Evolutionary conservation across 495 filamentous ascomycete species (phyloP).

Genomic region (Hypoxylon lienhwacheense): DNA sequence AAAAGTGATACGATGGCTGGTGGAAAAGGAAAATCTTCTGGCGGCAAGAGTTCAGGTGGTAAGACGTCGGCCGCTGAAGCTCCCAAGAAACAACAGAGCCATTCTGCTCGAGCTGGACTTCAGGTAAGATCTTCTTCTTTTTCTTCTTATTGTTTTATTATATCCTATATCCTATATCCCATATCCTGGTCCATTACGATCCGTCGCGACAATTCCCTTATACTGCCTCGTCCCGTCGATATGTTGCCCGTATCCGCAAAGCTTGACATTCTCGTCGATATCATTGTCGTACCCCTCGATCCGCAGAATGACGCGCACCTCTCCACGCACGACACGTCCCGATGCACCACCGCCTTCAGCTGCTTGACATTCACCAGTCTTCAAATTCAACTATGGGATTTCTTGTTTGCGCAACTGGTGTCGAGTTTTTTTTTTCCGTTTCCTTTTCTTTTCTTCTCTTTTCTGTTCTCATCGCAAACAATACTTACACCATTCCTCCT

Average conservation of each 20-base stretch:
- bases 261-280: slow-evolving; percentile 20
- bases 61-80: slow-evolving; percentile 76
- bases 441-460: neutral
- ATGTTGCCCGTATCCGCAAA: slow-evolving; percentile 5
- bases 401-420: neutral
- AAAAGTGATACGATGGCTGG: slow-evolving; percentile 73
- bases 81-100: slow-evolving; percentile 92
- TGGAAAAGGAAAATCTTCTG: slow-evolving; percentile 92
- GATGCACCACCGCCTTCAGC: neutral
- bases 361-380: neutral
- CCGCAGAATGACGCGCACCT: slow-evolving; percentile 24
- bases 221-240: slow-evolving; percentile 2
- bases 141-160: neutral
- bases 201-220: slow-evolving; percentile 23
- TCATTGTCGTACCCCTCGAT: slow-evolving; percentile 23
- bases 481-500: too few relatives aligned
- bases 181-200: slow-evolving; percentile 27
- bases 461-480: neutral
- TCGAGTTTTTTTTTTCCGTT: neutral
- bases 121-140: slow-evolving; percentile 71
- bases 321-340: slow-evolving; percentile 11
- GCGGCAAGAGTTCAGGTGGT: slow-evolving; percentile 80
- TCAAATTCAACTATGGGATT: neutral
- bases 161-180: too few relatives aligned
- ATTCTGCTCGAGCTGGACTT: slow-evolving; percentile 96